Conservation (phyloP, 2,329 filamentous ascomycete species). For the Phialemonium atrogriseum region DNA sequence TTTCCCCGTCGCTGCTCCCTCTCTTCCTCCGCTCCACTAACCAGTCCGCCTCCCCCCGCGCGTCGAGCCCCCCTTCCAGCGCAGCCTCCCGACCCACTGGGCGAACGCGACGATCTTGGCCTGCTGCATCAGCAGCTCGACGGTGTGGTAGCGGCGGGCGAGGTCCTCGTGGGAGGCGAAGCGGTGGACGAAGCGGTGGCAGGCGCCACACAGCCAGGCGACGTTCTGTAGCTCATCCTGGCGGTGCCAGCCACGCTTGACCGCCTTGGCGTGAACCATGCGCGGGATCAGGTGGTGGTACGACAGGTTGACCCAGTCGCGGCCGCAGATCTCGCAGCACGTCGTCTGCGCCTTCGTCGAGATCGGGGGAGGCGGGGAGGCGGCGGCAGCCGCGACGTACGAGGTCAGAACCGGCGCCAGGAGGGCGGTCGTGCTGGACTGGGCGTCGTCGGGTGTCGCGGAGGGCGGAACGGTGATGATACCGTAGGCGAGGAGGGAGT, state of each 20-base stretch:
- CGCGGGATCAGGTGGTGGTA: slow-evolving; percentile 86
- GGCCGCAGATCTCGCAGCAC: slow-evolving; percentile 68
- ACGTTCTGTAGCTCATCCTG: slow-evolving; percentile 70
- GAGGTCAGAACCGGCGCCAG: slow-evolving; percentile 53
- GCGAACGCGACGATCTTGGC: slow-evolving; percentile 67
- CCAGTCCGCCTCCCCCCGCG: not conserved
- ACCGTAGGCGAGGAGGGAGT: slow-evolving; percentile 60
- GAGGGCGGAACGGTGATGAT: slow-evolving; percentile 37
- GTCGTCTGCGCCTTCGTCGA: slow-evolving; percentile 42
- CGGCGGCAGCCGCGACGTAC: slow-evolving; percentile 50
- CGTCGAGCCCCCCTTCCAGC: slow-evolving; percentile 55
- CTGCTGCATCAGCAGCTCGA: slow-evolving; percentile 61
- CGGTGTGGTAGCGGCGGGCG: slow-evolving; percentile 62
- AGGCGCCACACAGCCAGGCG: slow-evolving; percentile 79
- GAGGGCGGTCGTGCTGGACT: slow-evolving; percentile 41
- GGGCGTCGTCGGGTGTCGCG: slow-evolving; percentile 24
- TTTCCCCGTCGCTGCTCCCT: too few species aligned
- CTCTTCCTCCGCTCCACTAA: not conserved
- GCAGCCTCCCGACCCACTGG: slow-evolving; percentile 61
- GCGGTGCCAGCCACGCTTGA: slow-evolving; percentile 73
- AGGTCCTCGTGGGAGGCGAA: slow-evolving; percentile 71
- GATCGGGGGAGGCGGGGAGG: slow-evolving; percentile 55
- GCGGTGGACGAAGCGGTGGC: slow-evolving; percentile 74
- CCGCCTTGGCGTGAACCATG: slow-evolving; percentile 64
- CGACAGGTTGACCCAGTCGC: slow-evolving; percentile 66